Evolutionary conservation across 202 grass and related monocot species (phyloP), one percentile per base, ranked within the genome.

Genomic region (Schoenoplectus tabernaemontani): DNA sequence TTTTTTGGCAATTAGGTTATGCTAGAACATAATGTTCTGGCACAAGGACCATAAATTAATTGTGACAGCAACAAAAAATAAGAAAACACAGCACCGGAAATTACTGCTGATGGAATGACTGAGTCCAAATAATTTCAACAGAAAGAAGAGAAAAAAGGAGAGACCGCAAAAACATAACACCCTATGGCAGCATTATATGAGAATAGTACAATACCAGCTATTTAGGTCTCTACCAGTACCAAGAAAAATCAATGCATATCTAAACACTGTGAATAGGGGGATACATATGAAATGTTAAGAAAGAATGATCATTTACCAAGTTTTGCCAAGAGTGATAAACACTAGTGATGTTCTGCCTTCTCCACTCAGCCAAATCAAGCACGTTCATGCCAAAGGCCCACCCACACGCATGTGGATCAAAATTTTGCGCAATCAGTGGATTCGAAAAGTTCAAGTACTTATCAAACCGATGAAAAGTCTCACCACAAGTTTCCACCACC

Each of bases 371-470:
- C 81, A 93, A 81, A 81, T 93, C 88, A 82, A 93, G 90, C 48
- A 93, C 81, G 65, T 93, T 93, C 91, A 93, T 90, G 26, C 91
- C 91, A 57, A 86, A 93, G 57, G 91, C 88, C 91, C 91, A 93
- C 32, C 91, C 91, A 65, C 91, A 93, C 23, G 91, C 86, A 82
- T 8, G 85, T 0, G 79, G 84, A 64, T 96, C 58, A 71, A 96
- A 96, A 56, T 90, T 88, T 72, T 87, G 83, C 66, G 88, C 50
- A 37, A 96, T 90, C 19, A 92, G 80, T 63, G 87, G 84, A 67
- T 96, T 96, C 65, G 90, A 92, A 75, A 92, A 92, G 76, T 96
- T 96, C 13, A 92, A 87, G 54, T 96, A 96, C 53, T 76, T 88
- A 78, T 92, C 84, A 51, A 90, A 96, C 65, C 90, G 78, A 85